Evolutionary conservation across 2,329 filamentous ascomycete species (phyloP), one percentile per base, ranked within the genome.

Genomic region (Hymenoscyphus fructigenus): DNA sequence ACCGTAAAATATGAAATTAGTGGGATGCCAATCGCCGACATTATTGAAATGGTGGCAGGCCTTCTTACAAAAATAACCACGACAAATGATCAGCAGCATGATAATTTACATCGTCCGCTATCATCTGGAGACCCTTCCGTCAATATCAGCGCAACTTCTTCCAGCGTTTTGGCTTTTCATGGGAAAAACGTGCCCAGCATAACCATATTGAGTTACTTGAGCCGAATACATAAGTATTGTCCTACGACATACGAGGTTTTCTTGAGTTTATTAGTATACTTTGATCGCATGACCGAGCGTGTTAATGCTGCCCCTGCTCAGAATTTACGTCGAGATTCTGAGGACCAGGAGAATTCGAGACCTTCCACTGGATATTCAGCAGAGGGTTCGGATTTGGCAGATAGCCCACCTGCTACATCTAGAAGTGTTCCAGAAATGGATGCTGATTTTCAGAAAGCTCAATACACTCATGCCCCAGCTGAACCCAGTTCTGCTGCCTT

Each of bases 171-270:
- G 47, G 94, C 95, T 14, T 99, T 99, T 72, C 95, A 99, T 75
- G 95, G 95, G 70, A 98, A 97, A 80, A 99, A 99, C 70, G 91
- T 98, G 12, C 95, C 95, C 1, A 95, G 91, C 75, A 99, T 99
- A 73, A 97, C 93, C 23, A 98, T 99, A 67, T 82, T 96, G 66
- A 98, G 93, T 83, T 99, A 99, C 74, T 81, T 99, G 61, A 94
- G 90, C 73, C 89, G 95, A 66, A 98, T 99, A 76, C 94, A 99
- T 80, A 97, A 97, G 80, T 99, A 99, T 79, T 99, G 95, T 74
- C 95, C 95, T 0, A 98, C 95, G 5, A 98, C 95, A 0, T 99
- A 97, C 76, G 95, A 99, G 78, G 95, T 99, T 0, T 99, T 99
- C 75, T 81, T 99, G 66, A 97, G 93, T 75, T 79, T 99, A 73